Base-by-base conservation (phyloP, 2,329 filamentous ascomycete species). In the Aspergillus arachidicola region DNA sequence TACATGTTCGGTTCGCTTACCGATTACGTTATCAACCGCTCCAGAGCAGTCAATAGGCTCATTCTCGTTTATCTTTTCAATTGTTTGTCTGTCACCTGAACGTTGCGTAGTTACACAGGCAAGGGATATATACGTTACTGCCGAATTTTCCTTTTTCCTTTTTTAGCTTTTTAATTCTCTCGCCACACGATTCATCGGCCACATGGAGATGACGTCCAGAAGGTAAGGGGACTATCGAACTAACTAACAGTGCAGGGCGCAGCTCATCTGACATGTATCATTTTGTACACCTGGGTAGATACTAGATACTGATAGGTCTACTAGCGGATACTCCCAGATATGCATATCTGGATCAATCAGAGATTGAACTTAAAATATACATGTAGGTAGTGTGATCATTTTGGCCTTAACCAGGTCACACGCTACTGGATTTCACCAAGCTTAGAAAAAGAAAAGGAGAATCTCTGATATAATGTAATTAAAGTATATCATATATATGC, bases 211-310 rank as follows among this genome's bases (percentile, higher is more conserved):
- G n/a, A 55, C 34, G 23, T 26, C 4, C 10, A 55, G 5, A 19
- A 55, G 41, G 51, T n/a, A 55, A 55, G 32, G 51, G 51, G 32
- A 38, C n/a, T 55, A 36, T 26, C 32, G 16, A 51, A 51, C 28
- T 51, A 51, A 14, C 48, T 51, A n/a, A 19, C 28, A 6, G 48
- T 30, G 9, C 48, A 32, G 48, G n/a, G 48, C n/a, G 28, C 28
- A 51, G 28, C 48, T 51, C 48, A 51, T 51, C 48, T 51, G 48
- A 51, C 48, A 51, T 51, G 48, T 51, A 51, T 32, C 19, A 26
- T 14, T 16, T 48, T 16, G 3, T 48, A 7, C 23, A 26, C 23
- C 12, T 26, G 6, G 6, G 23, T 48, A 16, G 45, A 26, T 48
- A 41, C 6, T 41, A 41, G 23, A 48, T 26, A 28, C 6, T 32